phyloP scores from a whole-genome alignment of 2,329 filamentous ascomycete genomes.

The Mycosphaerelloides madeirae region DNA sequence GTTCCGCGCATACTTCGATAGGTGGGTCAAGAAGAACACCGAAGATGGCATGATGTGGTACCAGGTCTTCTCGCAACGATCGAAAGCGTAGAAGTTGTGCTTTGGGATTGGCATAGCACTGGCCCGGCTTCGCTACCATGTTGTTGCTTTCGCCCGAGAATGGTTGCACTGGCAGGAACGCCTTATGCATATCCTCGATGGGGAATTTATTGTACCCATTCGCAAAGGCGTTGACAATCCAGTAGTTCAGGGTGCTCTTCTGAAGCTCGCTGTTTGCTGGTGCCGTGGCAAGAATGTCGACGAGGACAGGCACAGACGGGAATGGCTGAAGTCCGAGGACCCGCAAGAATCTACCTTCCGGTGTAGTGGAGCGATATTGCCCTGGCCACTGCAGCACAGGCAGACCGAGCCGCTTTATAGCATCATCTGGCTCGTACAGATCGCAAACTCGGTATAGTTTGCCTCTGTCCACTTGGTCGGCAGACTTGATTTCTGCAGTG shows the following conservation, averaged over 20 bases:
- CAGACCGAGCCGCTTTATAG: conserved; percentile 64
- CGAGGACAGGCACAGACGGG: conserved; percentile 68
- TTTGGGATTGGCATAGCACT: conserved; percentile 77
- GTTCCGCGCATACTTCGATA: conserved; percentile 69
- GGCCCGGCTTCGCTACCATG: conserved; percentile 63
- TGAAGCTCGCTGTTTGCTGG: conserved; percentile 57
- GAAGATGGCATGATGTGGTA: conserved; percentile 76
- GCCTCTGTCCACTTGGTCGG: conserved; percentile 27
- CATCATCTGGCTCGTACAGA: conserved; percentile 72
- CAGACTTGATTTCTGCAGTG: conserved; percentile 61
- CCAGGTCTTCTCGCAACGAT: conserved; percentile 71
- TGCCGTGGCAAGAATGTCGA: conserved; percentile 68
- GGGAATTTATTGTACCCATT: conserved; percentile 69
- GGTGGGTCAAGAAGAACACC: conserved; percentile 79
- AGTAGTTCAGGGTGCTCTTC: conserved; percentile 71
- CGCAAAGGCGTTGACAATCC: conserved; percentile 70
- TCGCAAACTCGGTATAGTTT: conserved; percentile 67
- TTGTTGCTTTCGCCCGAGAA: conserved; percentile 49
- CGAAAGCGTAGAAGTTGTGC: conserved; percentile 75
- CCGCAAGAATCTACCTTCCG: conserved; percentile 70
- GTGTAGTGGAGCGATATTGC: conserved; percentile 58
- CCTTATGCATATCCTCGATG: conserved; percentile 43
- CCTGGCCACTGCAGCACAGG: conserved; percentile 81
- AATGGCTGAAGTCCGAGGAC: conserved; percentile 67
- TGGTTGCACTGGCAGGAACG: conserved; percentile 68